Evolutionary conservation across 352 stramenopile genomes (phyloP), one percentile per base, ranked within the genome.

Genomic region (Salisapilia sapeloensis): DNA sequence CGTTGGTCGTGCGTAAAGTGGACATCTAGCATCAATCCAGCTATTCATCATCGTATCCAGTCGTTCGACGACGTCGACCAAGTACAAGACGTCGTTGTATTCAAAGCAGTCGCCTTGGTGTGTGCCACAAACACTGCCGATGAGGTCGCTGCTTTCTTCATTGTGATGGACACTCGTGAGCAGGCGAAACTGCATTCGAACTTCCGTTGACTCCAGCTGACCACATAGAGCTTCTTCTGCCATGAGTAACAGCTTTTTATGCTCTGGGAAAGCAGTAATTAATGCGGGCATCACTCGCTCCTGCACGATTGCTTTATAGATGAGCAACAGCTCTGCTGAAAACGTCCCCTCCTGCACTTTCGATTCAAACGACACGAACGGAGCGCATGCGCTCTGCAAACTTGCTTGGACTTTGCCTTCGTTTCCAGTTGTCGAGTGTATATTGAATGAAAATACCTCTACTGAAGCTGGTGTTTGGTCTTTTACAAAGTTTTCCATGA

Each of bases 21-120:
- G 70, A 38, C 79, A 77, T 11, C 55, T 48, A 20, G 74, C 58
- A 34, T 84, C 65, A 35, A 84, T 75, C 61, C 65, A 81, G 37
- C 75, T 63, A 25, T 77, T 82, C 19, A 74, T 41, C 19, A 84
- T 38, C 32, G 80, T 65, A 38, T 87, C 67, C 17, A 64, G 44
- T 14, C 83, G 58, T 23, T 81, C 35, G 17, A 84, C 63, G 26
- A 79, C 47, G 17, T 65, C 51, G 4, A 81, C 38, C 20, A 82
- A 32, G 1, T 65, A 44, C 16, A 79, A 35, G 23, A 81, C 58
- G 28, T 84, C 63, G 18, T 59, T 57, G 34, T 69, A 78, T 18
- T 47, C 33, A 15, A 81, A 0, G 71, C 64, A 20, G 43, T 61
- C n/a, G 61, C 50, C 35, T 86, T 53, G 38, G 2, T 61, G 63